Base-by-base conservation (phyloP, 345 rosid genomes). In the Pelargonium nanum region DNA sequence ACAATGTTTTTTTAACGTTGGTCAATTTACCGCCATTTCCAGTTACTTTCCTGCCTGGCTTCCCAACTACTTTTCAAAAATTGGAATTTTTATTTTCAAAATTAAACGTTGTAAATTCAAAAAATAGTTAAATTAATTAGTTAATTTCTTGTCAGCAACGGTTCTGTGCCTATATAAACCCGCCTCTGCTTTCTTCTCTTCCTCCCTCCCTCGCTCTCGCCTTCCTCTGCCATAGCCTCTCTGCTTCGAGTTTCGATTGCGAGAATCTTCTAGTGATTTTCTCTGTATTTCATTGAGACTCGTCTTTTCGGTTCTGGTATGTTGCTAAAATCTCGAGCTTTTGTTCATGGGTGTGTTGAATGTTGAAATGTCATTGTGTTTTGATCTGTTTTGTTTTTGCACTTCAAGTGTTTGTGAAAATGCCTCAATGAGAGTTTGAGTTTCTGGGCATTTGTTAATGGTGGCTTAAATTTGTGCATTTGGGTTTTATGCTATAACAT, bases 141-240 rank as follows among this genome's bases (percentile, higher is more conserved):
- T 40, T 2, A 40, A 40, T 40, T 40, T 40, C 2, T 28, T 40
- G 48, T 19, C 21, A 52, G 55, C 55, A 52, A 52, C 22, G 55
- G 15, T 6, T 4, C 55, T 52, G 21, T 21, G 65, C 71, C 83
- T 76, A 81, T 78, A 56, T 61, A 81, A 69, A 53, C 70, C 74
- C 79, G 0, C 9, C 53, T 64, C 52, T 6, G 58, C 59, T 17
- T n/a, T 40, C 48, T 17, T 52, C 64, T 10, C 2, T 24, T 26
- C 30, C 58, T 65, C 69, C 81, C 78, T 78, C 80, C 74, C 64
- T 56, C 22, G 6, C 60, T 60, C 50, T 17, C 62, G 68, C 57
- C 58, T 24, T 12, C 50, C 26, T 44, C 61, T n/a, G n/a, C n/a
- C 32, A 40, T 58, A 57, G 16, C 45, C n/a, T n/a, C n/a, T n/a